Base-by-base conservation (phyloP, 306 rosid genomes). In the Bauhinia variegata region DNA sequence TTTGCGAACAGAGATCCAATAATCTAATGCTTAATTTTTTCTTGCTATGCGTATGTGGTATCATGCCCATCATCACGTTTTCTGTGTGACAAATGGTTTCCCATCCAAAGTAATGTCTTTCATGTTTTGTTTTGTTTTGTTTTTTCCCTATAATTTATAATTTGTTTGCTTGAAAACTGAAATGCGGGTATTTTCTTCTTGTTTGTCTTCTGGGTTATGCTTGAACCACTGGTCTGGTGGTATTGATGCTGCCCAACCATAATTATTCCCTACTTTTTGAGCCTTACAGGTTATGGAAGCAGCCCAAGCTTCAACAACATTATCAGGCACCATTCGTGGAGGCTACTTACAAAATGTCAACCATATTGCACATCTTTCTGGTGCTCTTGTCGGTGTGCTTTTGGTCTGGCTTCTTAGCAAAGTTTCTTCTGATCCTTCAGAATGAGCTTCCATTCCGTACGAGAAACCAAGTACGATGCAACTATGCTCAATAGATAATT, bases 291-390 rank as follows among this genome's bases (percentile, higher is more conserved):
- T 93, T 54, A 86, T 90, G 99, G 99, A 90, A 82, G 96, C 97
- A 60, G 99, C 99, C 36, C 97, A 93, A 75, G 92, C 99, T 66
- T 90, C 97, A 7, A 82, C 97, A 3, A 84, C 92, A 34, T 57
- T 92, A 34, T 65, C 92, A 4, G 91, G 95, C 68, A 36, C 78
- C 55, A 54, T 85, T 54, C 78, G 77, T 0, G 89, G 95, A 52
- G 88, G 88, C 72, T 51, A 63, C 72, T 32, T 88, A 82, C 92
- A 81, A 69, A 83, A 72, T 76, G 91, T 93, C 74, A 93, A 93
- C 75, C 97, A 90, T 66, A 84, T 90, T 65, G 97, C 99, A 30
- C 97, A 90, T 83, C 97, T 93, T 67, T 90, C 97, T 34, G 99
- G 97, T 65, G 97, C 97, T 47, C 99, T 93, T 63, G 95, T 90